Evolutionary conservation across 2,329 filamentous ascomycete genomes (phyloP).

Genomic region (Aspergillus aculeatinus): DNA sequence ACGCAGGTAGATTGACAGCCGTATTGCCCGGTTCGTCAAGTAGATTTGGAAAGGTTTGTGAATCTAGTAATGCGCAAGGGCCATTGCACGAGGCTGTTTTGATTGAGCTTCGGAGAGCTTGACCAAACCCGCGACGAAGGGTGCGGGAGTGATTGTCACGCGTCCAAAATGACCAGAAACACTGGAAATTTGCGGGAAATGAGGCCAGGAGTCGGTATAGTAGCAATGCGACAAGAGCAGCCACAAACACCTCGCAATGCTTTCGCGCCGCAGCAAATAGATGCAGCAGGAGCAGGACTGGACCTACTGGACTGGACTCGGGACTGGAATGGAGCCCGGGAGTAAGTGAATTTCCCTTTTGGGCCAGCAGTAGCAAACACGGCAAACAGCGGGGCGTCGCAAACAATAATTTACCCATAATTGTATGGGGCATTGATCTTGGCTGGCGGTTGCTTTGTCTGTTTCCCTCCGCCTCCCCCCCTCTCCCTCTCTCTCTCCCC

Average conservation of each 20-base stretch:
- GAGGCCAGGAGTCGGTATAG: background rate
- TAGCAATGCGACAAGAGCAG: background rate
- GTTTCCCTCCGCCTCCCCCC: background rate
- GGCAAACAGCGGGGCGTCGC: constrained; percentile 22
- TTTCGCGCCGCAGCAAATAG: too few relatives aligned
- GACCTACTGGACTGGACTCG: too few relatives aligned
- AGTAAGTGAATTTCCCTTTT: constrained; percentile 16
- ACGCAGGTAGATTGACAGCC: background rate
- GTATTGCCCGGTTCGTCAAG: background rate
- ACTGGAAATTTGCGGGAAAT: too few relatives aligned
- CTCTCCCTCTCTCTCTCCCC: background rate
- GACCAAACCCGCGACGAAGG: background rate
- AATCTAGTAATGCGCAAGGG: background rate
- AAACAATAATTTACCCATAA: background rate
- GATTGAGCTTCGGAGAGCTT: background rate
- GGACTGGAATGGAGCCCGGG: too few relatives aligned
- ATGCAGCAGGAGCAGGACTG: background rate
- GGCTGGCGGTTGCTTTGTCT: too few relatives aligned
- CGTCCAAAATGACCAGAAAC: background rate
- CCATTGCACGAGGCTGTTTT: background rate
- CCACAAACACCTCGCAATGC: too few relatives aligned
- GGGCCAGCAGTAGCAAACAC: constrained; percentile 25
- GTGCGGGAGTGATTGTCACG: background rate
- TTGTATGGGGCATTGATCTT: too few relatives aligned
- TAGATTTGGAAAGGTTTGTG: background rate